Conservation (phyloP, 805 yeast genomes). For the Metschnikowia kunwiensis region DNA sequence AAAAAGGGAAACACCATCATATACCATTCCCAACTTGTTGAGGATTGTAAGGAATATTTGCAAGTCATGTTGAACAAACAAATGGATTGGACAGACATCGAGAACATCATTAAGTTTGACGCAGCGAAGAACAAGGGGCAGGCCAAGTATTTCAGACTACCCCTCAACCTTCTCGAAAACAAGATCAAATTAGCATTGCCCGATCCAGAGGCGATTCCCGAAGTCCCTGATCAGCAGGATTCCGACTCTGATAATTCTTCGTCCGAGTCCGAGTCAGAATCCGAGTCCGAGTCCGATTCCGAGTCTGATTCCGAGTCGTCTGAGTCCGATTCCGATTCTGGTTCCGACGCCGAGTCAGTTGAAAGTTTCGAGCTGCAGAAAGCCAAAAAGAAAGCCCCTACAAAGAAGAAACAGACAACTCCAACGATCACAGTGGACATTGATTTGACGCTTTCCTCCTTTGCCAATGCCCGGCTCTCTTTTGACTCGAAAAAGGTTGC, state of each 20-base stretch:
- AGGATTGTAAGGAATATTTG: conserved; percentile 65
- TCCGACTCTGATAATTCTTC: conserved; percentile 23
- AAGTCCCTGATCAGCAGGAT: conserved; percentile 2
- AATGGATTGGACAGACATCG: conserved; percentile 93
- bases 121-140: conserved; percentile 59
- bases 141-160: conserved; percentile 61
- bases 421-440: conserved; percentile 52
- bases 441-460: conserved; percentile 70
- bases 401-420: conserved; percentile 13
- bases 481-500: conserved; percentile 76
- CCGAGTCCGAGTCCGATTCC: conserved; percentile 23
- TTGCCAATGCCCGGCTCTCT: conserved; percentile 82
- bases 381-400: conserved; percentile 13
- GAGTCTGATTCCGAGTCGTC: conserved; percentile 33
- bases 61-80: conserved; percentile 69
- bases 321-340: conserved; percentile 30
- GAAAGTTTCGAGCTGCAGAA: conserved; percentile 14
- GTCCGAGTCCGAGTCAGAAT: conserved; percentile 14
- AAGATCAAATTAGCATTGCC: conserved; percentile 59
- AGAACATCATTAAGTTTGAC: conserved; percentile 66
- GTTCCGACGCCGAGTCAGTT: conserved; percentile 11
- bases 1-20: conserved; percentile 73
- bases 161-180: conserved; percentile 67
- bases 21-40: conserved; percentile 65
- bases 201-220: conserved; percentile 38